Conservation (phyloP, 257 asterid genomes). For the Capsicum baccatum region DNA sequence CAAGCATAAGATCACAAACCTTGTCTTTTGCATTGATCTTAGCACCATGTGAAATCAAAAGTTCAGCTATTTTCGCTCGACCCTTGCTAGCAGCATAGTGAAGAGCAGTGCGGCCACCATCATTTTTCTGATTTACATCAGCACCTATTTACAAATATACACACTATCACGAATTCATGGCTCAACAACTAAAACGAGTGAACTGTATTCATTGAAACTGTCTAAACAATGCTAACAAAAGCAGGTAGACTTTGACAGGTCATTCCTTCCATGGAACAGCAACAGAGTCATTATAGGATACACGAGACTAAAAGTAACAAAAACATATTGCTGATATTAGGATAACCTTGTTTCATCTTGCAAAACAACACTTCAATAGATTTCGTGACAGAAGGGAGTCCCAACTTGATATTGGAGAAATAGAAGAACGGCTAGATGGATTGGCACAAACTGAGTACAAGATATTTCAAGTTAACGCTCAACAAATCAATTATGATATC, state of each 20-base stretch:
- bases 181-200: background rate
- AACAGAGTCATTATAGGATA: background rate
- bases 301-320: background rate
- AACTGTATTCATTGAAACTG: background rate
- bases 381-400: background rate
- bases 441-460: background rate
- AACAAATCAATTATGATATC: background rate
- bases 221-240: background rate
- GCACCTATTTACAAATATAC: constrained; percentile 65
- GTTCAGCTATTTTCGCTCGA: constrained; percentile 68
- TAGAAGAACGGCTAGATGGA: background rate
- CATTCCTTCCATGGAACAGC: background rate
- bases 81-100: constrained; percentile 99
- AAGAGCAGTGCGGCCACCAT: constrained; percentile 93
- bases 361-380: background rate
- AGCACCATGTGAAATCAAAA: constrained; percentile 77
- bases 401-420: background rate
- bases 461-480: background rate
- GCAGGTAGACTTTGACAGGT: background rate
- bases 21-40: constrained; percentile 85
- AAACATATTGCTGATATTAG: background rate
- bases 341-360: background rate
- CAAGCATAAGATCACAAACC: constrained; percentile 50
- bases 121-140: constrained; percentile 68
- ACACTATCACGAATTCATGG: constrained; percentile 14